phyloP scores from a whole-genome alignment of 2,329 filamentous ascomycete species.

The Penicillium sp. region DNA sequence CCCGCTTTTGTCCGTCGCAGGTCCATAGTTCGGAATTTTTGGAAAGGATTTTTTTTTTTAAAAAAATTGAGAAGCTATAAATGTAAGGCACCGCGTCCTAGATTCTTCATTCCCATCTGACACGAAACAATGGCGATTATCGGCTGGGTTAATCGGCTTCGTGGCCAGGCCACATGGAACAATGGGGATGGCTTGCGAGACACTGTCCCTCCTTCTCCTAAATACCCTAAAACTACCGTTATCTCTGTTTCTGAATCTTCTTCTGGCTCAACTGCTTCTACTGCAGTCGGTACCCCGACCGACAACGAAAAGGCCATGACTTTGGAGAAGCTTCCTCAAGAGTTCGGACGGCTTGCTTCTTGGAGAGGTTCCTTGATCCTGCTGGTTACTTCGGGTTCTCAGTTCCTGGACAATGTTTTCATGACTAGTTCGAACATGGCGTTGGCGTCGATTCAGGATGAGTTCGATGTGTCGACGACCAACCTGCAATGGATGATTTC shows the following conservation, averaged over 20 bases:
- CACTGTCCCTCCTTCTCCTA: neutral
- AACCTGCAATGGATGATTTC: constrained; percentile 45
- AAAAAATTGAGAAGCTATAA: constrained; percentile 2
- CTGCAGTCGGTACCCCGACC: constrained; percentile 15
- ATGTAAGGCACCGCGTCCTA: neutral
- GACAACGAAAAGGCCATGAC: constrained; percentile 19
- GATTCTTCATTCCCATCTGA: neutral
- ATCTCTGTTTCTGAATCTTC: constrained; percentile 13
- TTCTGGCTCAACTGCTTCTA: constrained; percentile 8
- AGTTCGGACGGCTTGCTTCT: constrained; percentile 37
- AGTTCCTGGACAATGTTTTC: constrained; percentile 47
- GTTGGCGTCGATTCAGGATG: constrained; percentile 41
- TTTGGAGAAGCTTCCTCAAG: constrained; percentile 23
- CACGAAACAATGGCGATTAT: constrained; percentile 12
- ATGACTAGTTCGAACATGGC: constrained; percentile 46
- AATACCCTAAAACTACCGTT: constrained; percentile 18
- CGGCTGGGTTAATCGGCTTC: constrained; percentile 13
- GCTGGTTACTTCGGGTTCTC: constrained; percentile 43
- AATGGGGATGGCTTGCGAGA: constrained; percentile 1
- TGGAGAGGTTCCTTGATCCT: constrained; percentile 42
- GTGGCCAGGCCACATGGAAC: constrained; percentile 7
- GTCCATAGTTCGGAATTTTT: constrained; percentile 7
- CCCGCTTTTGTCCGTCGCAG: neutral
- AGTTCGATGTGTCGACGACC: constrained; percentile 35
- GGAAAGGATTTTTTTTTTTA: neutral